Evolutionary conservation across 495 filamentous ascomycete species (phyloP).

Genomic region (Rhypophila decipiens): DNA sequence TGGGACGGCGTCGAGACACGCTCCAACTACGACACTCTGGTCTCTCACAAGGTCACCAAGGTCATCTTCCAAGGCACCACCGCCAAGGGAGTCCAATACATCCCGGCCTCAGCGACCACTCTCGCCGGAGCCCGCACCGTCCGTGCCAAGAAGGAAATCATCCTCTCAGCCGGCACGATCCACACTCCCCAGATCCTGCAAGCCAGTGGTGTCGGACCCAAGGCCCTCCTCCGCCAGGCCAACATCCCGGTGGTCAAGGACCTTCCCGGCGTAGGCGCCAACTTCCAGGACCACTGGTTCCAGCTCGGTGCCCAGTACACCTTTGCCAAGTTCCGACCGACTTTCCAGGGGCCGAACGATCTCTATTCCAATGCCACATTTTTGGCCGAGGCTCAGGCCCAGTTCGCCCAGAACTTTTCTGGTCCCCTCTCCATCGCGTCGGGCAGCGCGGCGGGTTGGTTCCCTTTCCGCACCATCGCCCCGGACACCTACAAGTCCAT

Average conservation of each 20-base stretch:
- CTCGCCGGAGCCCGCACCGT: slow-evolving; percentile 12
- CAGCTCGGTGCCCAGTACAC: slow-evolving; percentile 19
- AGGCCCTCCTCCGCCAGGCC: slow-evolving; percentile 31
- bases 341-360: too few relatives aligned
- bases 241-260: slow-evolving; percentile 39
- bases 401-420: slow-evolving; percentile 28
- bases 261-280: slow-evolving; percentile 47
- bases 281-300: slow-evolving; percentile 48
- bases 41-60: slow-evolving; percentile 28
- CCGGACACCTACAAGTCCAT: slow-evolving; percentile 25
- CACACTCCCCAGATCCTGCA: slow-evolving; percentile 52
- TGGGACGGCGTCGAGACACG: slow-evolving; percentile 26
- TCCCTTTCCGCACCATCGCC: slow-evolving; percentile 32
- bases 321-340: slow-evolving; percentile 15
- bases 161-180: slow-evolving; percentile 49
- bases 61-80: slow-evolving; percentile 24
- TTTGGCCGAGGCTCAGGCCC: slow-evolving; percentile 24
- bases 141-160: slow-evolving; percentile 46
- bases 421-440: slow-evolving; percentile 33
- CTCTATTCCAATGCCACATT: slow-evolving; percentile 31
- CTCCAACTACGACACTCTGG: slow-evolving; percentile 31
- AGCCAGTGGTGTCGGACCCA: slow-evolving; percentile 45
- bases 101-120: slow-evolving; percentile 4
- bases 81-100: slow-evolving; percentile 27
- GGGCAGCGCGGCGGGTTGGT: slow-evolving; percentile 31